Conservation (phyloP, 2,329 filamentous ascomycete species). For the Ascochyta koolunga region DNA sequence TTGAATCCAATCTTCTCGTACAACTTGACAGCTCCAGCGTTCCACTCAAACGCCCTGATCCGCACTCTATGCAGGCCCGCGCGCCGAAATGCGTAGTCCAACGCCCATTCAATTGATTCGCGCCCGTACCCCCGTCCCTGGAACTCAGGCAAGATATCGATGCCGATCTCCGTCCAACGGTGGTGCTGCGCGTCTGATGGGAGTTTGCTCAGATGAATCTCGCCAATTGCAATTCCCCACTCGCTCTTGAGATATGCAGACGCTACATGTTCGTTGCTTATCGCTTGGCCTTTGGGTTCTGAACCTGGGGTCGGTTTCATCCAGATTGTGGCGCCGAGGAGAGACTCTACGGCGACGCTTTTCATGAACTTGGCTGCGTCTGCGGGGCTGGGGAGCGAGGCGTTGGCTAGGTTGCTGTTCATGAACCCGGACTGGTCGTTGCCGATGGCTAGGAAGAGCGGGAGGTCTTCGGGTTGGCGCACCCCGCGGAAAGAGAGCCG, state of each 20-base stretch:
- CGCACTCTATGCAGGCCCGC: constrained; percentile 54
- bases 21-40: constrained; percentile 51
- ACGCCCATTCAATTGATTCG: constrained; percentile 56
- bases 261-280: not conserved
- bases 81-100: constrained; percentile 56
- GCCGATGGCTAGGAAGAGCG: constrained; percentile 32
- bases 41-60: constrained; percentile 52
- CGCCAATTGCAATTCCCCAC: constrained; percentile 19
- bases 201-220: constrained; percentile 10
- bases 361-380: constrained; percentile 27
- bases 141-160: constrained; percentile 45
- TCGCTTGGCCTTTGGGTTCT: not conserved
- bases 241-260: constrained; percentile 3
- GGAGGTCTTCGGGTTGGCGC: constrained; percentile 25
- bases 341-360: constrained; percentile 19
- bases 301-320: not conserved
- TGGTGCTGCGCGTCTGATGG: constrained; percentile 48
- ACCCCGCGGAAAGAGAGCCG: constrained; percentile 36
- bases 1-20: constrained; percentile 56
- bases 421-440: constrained; percentile 31
- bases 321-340: constrained; percentile 36
- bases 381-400: constrained; percentile 19
- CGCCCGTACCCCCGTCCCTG: constrained; percentile 54
- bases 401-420: constrained; percentile 35
- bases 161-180: constrained; percentile 50